Evolutionary conservation across 192 early-diverging fungal species (phyloP), one percentile per base, ranked within the genome.

Genomic region (Funneliformis mosseae): DNA sequence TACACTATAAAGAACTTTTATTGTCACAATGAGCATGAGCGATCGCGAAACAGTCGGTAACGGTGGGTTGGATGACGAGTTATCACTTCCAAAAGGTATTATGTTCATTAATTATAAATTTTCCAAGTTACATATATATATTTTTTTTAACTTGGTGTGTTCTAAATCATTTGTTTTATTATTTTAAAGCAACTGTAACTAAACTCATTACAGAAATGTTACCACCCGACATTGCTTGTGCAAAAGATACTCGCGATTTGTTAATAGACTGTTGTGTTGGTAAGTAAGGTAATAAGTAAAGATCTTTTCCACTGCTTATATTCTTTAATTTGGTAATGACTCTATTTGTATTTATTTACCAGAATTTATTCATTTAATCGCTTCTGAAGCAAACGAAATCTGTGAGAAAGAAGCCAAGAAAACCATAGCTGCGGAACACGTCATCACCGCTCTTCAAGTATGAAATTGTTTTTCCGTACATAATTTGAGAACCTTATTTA

Each of bases 191-290:
- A 10, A 98, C 96, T 25, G 95, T 99, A 27, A 90, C 93, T 78
- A 98, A 98, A 83, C 89, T 99, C 55, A 97, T 99, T 77, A 94
- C 94, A 39, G 98, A 99, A 86, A 94, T 96, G 93, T 89, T 99
- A 88, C 97, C 97, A 5, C 82, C 88, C 23, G 97, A 98, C 83
- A 90, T 98, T 72, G 84, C 88, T 11, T 96, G 95, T 77, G 92
- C 98, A n/a, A 98, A 97, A 84, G 98, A 99, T 71, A 95, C 98
- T 8, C 89, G 95, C 33, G 98, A 99, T 82, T 85, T 99, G 45
- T 84, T 99, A 63, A 91, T 95, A 33, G 98, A 99, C 74, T 99
- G 98, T 83, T 99, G 97, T 85, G 92, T 96, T 39, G 95, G 95
- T 96, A 85, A 82, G 88, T 86, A 59, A 27, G 28, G 23, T 43